Evolutionary conservation across 2,329 filamentous ascomycete species (phyloP).

Genomic region (Fusarium succisae): DNA sequence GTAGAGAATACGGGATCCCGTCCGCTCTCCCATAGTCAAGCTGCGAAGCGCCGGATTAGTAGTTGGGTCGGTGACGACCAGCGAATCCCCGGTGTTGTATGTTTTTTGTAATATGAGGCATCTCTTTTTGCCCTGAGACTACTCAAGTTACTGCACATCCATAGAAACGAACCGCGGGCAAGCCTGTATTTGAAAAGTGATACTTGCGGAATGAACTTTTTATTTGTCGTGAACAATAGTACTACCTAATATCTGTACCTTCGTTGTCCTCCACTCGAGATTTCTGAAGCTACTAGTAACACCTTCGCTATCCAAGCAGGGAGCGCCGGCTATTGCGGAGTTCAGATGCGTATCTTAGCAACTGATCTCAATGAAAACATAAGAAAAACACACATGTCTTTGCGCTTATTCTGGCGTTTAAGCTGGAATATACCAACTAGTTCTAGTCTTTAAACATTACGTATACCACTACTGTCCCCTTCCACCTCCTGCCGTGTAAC

Average conservation of each 20-base stretch:
- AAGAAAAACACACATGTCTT: neutral
- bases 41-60: slow-evolving; percentile 35
- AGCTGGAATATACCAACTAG: neutral
- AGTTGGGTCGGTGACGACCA: slow-evolving; percentile 33
- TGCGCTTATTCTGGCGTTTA: neutral
- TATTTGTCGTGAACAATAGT: neutral
- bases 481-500: slow-evolving; percentile 5
- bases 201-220: neutral
- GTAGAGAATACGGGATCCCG: slow-evolving; percentile 31
- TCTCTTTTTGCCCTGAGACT: neutral
- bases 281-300: neutral
- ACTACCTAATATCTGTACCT: neutral
- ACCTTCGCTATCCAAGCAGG: neutral
- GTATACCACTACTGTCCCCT: neutral
- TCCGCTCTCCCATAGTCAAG: slow-evolving; percentile 31
- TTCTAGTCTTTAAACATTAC: slow-evolving; percentile 21
- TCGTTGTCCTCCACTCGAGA: too few species aligned
- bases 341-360: neutral
- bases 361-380: neutral
- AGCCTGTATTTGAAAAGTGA: neutral
- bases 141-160: neutral
- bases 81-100: slow-evolving; percentile 34
- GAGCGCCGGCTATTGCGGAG: neutral
- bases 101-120: neutral
- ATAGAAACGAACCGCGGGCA: neutral